Conservation (phyloP, 1,284 basidiomycete species). For the Agaricales sp. region DNA sequence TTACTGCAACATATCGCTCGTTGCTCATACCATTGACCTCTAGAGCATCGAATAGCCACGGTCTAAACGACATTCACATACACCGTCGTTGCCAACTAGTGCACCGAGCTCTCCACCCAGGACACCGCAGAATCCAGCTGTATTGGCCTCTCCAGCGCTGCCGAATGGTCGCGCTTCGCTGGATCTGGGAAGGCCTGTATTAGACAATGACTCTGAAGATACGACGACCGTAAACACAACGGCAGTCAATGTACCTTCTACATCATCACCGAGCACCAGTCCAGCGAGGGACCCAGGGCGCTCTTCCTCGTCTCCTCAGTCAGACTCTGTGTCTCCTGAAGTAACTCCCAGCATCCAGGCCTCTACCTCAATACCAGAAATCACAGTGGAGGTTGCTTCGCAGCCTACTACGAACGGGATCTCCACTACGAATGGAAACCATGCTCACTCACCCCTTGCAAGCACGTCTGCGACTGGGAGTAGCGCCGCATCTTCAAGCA, state of each 20-base stretch:
- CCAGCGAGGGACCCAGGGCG: background rate
- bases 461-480: background rate
- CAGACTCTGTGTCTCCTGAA: background rate
- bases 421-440: background rate
- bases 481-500: background rate
- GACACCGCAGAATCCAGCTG: background rate
- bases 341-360: background rate
- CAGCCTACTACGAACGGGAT: background rate
- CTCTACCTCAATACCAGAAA: background rate
- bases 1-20: background rate
- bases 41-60: background rate
- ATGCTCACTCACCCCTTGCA: background rate
- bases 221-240: background rate
- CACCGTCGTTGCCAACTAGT: background rate
- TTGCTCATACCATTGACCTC: background rate
- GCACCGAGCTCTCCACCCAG: background rate
- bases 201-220: background rate
- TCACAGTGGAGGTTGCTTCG: background rate
- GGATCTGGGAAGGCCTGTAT: background rate
- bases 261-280: background rate
- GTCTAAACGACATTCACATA: background rate
- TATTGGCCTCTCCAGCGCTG: background rate
- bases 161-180: background rate
- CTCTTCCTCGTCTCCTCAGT: background rate
- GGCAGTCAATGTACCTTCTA: background rate